A percentile compares a stretch with the other conserved stretches of the same genome.
Conservation (phyloP, 176 grass and related monocot species). For the Rhynchospora tenuis region DNA sequence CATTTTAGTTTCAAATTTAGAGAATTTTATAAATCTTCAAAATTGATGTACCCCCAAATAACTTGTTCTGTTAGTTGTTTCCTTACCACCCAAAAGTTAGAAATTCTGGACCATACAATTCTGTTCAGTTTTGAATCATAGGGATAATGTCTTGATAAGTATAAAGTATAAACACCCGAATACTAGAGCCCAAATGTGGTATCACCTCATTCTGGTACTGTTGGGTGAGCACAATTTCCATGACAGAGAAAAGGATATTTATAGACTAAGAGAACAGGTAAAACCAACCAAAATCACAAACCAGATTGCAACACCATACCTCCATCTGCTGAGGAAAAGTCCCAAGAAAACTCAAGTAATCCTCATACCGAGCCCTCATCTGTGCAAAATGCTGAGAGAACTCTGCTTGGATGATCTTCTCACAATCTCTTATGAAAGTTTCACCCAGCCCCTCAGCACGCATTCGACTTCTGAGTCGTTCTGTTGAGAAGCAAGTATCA, state of each 20-base stretch:
- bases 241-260: neutral
- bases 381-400: slow-evolving; percentile 65
- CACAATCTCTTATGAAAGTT: slow-evolving; percentile 66
- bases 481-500: slow-evolving; percentile 58
- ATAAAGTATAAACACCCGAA: neutral
- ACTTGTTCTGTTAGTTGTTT: neutral
- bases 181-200: neutral
- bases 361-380: slow-evolving; percentile 58
- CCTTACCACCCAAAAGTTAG: neutral
- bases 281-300: neutral
- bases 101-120: neutral
- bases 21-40: neutral
- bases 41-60: neutral
- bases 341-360: slow-evolving; percentile 59
- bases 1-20: neutral
- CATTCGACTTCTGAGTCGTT: slow-evolving; percentile 69
- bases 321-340: slow-evolving; percentile 58
- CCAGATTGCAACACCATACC: slow-evolving; percentile 26
- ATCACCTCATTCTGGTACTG: neutral
- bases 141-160: neutral
- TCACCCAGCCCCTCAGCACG: slow-evolving; percentile 67
- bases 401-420: slow-evolving; percentile 79
- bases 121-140: neutral
- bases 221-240: neutral
- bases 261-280: neutral